Evolutionary conservation across 2,329 filamentous ascomycete genomes (phyloP).

Genomic region (Leptographium wingfieldii): DNA sequence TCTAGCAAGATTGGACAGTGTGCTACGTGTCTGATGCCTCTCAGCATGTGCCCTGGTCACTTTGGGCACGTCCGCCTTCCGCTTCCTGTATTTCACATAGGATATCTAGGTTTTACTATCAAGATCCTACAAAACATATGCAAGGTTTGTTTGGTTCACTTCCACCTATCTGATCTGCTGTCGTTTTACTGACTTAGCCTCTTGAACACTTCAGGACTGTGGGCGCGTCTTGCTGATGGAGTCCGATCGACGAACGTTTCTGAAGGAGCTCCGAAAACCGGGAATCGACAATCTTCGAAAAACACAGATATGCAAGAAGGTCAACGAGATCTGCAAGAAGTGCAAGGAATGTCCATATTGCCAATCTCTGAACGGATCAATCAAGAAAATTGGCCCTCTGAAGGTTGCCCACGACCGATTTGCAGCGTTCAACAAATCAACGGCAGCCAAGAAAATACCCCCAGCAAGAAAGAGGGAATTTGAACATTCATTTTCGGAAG

Average conservation of each 20-base stretch:
- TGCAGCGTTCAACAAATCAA: conserved; percentile 75
- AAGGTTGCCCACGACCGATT: conserved; percentile 95
- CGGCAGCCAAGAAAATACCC: conserved; percentile 68
- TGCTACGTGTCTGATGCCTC: conserved; percentile 66
- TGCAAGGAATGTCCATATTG: conserved; percentile 72
- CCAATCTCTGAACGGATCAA: conserved; percentile 71
- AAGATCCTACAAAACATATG: conserved; percentile 89
- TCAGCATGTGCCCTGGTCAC: conserved; percentile 84
- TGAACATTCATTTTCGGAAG: conserved; percentile 71
- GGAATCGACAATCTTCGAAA: conserved; percentile 78
- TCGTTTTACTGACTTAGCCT: too few relatives aligned
- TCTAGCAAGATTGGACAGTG: conserved; percentile 74
- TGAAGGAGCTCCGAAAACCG: conserved; percentile 70
- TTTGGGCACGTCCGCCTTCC: conserved; percentile 89
- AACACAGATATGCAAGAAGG: conserved; percentile 72
- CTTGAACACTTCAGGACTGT: conserved; percentile 45
- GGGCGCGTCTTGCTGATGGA: conserved; percentile 74
- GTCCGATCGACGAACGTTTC: conserved; percentile 59
- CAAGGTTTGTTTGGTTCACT: conserved; percentile 39
- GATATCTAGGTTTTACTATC: conserved; percentile 88
- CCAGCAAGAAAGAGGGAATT: conserved; percentile 75
- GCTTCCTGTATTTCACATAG: conserved; percentile 87
- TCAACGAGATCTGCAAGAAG: conserved; percentile 84
- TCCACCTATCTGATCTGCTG: too few relatives aligned
- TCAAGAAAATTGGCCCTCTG: conserved; percentile 82